These are phyloP conservation scores for Xylaria telfairii DNA, from an alignment of 495 filamentous ascomycete species.

Conservation along the genomic window DNA sequence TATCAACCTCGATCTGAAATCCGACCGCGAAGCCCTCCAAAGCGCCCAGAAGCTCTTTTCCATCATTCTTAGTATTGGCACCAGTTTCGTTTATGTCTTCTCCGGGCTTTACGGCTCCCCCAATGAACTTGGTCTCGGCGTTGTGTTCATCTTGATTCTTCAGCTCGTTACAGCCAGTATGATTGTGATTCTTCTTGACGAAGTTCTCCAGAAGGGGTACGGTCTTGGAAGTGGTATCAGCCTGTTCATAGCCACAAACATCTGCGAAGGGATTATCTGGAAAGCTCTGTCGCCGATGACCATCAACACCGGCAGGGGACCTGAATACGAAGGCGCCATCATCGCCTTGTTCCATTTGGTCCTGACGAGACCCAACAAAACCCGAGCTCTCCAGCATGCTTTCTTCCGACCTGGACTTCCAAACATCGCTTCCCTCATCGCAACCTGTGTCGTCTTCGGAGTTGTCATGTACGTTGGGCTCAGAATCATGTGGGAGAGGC, in stretches of 20 bases:
- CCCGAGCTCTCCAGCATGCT: slow-evolving; percentile 92
- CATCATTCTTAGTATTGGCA: slow-evolving; percentile 95
- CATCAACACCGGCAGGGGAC: slow-evolving; percentile 98
- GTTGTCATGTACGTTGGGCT: slow-evolving; percentile 99
- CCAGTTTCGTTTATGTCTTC: slow-evolving; percentile 95
- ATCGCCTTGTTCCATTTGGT: slow-evolving; percentile 98
- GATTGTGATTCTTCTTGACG: slow-evolving; percentile 98
- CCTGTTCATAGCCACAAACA: slow-evolving; percentile 99
- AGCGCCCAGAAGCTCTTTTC: slow-evolving; percentile 99
- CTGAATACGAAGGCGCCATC: slow-evolving; percentile 98
- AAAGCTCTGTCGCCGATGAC: slow-evolving; percentile 99
- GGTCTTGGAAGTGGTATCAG: slow-evolving; percentile 98
- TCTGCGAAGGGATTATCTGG: slow-evolving; percentile 99
- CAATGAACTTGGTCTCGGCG: slow-evolving; percentile 93
- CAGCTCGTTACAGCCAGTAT: slow-evolving; percentile 96
- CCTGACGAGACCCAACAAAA: slow-evolving; percentile 98
- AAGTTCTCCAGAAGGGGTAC: slow-evolving; percentile 99
- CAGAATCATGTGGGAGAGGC: too few species aligned
- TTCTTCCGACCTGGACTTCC: slow-evolving; percentile 99
- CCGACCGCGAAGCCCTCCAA: slow-evolving; percentile 99
- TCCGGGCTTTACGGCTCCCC: slow-evolving; percentile 98
- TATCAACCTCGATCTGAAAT: slow-evolving; percentile 99
- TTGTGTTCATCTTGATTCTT: slow-evolving; percentile 95
- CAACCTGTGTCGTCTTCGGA: slow-evolving; percentile 91
- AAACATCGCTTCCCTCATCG: slow-evolving; percentile 98